These are phyloP conservation scores for Melastoma malabathricum DNA, from an alignment of 345 rosid genomes.

Conservation along the genomic window DNA sequence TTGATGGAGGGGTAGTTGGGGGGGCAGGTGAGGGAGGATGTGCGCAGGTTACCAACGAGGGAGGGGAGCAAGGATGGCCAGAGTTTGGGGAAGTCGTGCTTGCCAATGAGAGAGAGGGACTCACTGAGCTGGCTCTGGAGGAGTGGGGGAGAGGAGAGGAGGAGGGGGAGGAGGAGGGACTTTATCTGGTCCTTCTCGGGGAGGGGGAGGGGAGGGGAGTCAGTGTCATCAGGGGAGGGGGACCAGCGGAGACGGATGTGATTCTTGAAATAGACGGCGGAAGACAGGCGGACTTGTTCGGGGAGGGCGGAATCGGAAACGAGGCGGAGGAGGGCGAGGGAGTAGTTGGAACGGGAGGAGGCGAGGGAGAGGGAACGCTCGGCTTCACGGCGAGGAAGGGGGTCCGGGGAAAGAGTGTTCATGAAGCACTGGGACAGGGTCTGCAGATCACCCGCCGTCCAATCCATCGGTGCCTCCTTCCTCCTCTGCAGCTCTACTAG, in stretches of 20 bases:
- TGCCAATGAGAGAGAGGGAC: constrained; percentile 76
- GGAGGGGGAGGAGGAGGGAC: constrained; percentile 61
- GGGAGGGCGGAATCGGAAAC: constrained; percentile 62
- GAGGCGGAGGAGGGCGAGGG: constrained; percentile 67
- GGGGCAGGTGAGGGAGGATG: constrained; percentile 26
- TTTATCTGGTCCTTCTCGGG: constrained; percentile 83
- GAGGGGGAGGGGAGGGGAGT: constrained; percentile 19
- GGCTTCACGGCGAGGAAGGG: constrained; percentile 79
- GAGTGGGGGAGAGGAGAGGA: constrained; percentile 64
- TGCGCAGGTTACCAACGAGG: constrained; percentile 47
- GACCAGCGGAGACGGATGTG: constrained; percentile 82
- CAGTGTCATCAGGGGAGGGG: constrained; percentile 24
- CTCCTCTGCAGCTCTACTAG: too few species aligned
- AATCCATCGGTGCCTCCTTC: constrained; percentile 28
- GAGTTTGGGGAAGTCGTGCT: constrained; percentile 76
- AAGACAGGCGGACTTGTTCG: constrained; percentile 89
- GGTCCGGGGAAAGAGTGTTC: constrained; percentile 61
- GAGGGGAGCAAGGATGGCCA: constrained; percentile 86
- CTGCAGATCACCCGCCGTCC: constrained; percentile 50
- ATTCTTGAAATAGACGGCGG: constrained; percentile 90
- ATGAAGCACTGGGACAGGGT: constrained; percentile 76
- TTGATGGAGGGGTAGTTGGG: constrained; percentile 55
- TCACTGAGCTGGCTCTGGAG: constrained; percentile 94
- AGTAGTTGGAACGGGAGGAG: constrained; percentile 57
- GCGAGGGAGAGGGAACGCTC: constrained; percentile 49